Conservation (phyloP, 257 asterid species). For the Solanum lycopersicoides region DNA sequence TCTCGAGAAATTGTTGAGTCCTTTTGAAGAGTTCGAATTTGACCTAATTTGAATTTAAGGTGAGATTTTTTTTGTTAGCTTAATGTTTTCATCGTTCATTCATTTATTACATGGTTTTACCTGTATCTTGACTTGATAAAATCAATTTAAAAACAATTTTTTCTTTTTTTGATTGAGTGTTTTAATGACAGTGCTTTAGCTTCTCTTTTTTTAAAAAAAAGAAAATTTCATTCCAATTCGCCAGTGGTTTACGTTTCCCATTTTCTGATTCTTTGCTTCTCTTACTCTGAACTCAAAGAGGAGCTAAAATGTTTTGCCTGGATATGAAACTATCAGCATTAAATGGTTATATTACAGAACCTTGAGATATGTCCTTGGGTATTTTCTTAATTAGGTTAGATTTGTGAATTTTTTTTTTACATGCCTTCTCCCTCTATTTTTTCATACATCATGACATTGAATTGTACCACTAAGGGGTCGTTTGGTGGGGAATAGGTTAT, state of each 20-base stretch:
- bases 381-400: not conserved
- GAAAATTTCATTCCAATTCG: not conserved
- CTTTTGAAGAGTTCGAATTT: not conserved
- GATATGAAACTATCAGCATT: not conserved
- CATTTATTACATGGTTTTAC: not conserved
- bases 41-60: not conserved
- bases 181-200: not conserved
- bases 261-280: not conserved
- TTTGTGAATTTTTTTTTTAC: not conserved
- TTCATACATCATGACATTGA: not conserved
- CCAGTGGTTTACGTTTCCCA: not conserved
- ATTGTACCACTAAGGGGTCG: not conserved
- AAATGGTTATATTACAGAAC: not conserved
- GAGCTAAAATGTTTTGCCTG: not conserved
- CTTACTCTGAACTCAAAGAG: not conserved
- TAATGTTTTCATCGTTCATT: not conserved
- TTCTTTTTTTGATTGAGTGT: not conserved
- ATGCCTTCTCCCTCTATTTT: not conserved
- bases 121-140: not conserved
- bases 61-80: not conserved
- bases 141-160: not conserved
- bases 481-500: not conserved
- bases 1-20: not conserved
- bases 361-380: not conserved
- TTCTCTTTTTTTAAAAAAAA: not conserved